Conservation (phyloP, 1,284 basidiomycete genomes). For the Leccinum fallax region DNA sequence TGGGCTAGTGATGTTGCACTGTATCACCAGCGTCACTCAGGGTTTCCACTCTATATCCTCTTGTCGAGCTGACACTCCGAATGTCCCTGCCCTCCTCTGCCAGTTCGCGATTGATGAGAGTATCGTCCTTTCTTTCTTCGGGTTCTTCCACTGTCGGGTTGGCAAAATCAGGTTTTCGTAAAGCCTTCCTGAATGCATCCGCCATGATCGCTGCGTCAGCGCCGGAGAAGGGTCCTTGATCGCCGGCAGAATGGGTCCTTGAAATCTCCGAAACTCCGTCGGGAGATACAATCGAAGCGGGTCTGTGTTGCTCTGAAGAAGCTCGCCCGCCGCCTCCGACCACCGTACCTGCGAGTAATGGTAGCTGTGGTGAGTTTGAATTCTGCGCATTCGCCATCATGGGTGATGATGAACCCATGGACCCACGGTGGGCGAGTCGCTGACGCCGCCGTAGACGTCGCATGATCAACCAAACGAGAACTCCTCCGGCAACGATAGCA, state of each 20-base stretch:
- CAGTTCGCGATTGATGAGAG: slow-evolving; percentile 65
- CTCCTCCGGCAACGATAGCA: slow-evolving; percentile 67
- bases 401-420: slow-evolving; percentile 75
- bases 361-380: slow-evolving; percentile 50
- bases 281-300: slow-evolving; percentile 51
- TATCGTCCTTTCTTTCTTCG: slow-evolving; percentile 44
- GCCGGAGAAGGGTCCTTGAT: slow-evolving; percentile 69
- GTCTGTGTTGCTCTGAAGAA: slow-evolving; percentile 37
- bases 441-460: slow-evolving; percentile 61
- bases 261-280: slow-evolving; percentile 72
- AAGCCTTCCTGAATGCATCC: slow-evolving; percentile 79
- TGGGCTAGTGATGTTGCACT: slow-evolving; percentile 48
- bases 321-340: slow-evolving; percentile 36
- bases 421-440: slow-evolving; percentile 60
- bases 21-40: slow-evolving; percentile 59
- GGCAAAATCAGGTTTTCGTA: slow-evolving; percentile 83
- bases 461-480: slow-evolving; percentile 70
- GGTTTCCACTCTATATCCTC: slow-evolving; percentile 76
- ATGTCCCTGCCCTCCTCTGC: slow-evolving; percentile 84
- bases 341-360: slow-evolving; percentile 45
- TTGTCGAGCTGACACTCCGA: slow-evolving; percentile 73
- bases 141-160: slow-evolving; percentile 68
- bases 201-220: slow-evolving; percentile 88
- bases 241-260: slow-evolving; percentile 56
- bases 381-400: slow-evolving; percentile 69